phyloP scores from a whole-genome alignment of 495 filamentous ascomycete species.

The Venustampulla echinocandica region DNA sequence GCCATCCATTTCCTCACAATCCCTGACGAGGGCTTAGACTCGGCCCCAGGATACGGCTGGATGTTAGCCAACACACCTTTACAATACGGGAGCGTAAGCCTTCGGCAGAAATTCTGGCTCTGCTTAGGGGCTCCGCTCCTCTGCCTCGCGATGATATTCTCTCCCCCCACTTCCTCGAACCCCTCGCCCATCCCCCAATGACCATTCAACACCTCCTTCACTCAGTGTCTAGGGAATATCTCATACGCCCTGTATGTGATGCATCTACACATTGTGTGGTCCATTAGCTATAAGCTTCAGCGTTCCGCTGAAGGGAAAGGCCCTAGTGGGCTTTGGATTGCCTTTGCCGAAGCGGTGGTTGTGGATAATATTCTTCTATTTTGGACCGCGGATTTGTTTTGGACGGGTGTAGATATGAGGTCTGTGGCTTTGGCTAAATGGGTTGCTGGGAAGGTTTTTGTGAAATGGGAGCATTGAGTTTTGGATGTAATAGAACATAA shows the following conservation, averaged over 20 bases:
- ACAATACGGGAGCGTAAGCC: conserved; percentile 16
- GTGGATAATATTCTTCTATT: conserved; percentile 42
- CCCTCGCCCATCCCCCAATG: conserved; percentile 24
- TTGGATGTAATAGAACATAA: no score
- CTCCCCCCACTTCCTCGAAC: conserved; percentile 31
- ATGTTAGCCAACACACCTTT: background rate
- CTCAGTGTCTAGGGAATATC: conserved; percentile 56
- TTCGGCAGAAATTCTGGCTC: conserved; percentile 34
- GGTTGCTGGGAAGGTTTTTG: conserved; percentile 34
- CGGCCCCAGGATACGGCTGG: background rate
- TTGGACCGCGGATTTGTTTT: conserved; percentile 51
- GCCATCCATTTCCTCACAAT: conserved; percentile 14
- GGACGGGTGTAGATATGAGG: conserved; percentile 46
- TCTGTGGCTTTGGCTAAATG: conserved; percentile 47
- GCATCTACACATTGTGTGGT: conserved; percentile 50
- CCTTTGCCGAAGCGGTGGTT: conserved; percentile 35
- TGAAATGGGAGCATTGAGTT: no score
- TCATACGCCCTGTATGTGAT: conserved; percentile 59
- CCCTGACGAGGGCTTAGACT: background rate
- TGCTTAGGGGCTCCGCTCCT: conserved; percentile 46
- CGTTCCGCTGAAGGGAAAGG: background rate
- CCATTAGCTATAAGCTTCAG: conserved; percentile 33
- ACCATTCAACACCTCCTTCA: conserved; percentile 49
- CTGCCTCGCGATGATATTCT: conserved; percentile 43
- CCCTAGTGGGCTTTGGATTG: background rate